Conservation (phyloP, 371 early-diverging fungal species). For the Polyrhizophydium stewartii region DNA sequence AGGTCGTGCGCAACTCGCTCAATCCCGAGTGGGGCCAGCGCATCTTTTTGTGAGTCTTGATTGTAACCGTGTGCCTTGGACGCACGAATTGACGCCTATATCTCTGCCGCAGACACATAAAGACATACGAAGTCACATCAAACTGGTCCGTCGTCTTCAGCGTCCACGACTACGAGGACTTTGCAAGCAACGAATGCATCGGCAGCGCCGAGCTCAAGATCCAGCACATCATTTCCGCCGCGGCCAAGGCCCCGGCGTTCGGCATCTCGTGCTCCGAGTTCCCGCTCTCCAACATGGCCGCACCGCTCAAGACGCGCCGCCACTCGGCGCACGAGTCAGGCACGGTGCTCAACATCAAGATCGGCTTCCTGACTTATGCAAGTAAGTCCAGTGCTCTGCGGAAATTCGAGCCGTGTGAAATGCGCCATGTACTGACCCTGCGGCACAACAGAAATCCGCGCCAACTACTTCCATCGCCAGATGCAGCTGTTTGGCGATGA, state of each 20-base stretch:
- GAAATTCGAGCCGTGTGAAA: too few relatives aligned
- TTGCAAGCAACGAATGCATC: constrained; percentile 66
- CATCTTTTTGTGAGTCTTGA: constrained; percentile 14
- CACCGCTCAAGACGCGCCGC: constrained; percentile 1
- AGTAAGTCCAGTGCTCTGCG: too few relatives aligned
- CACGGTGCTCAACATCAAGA: not conserved
- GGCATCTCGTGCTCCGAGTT: constrained; percentile 9
- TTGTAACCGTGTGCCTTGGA: not conserved
- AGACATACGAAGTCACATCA: constrained; percentile 41
- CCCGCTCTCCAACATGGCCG: constrained; percentile 8
- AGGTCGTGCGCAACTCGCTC: constrained; percentile 67
- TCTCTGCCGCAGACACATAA: constrained; percentile 11
- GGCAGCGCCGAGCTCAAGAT: constrained; percentile 49
- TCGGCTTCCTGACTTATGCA: constrained; percentile 10
- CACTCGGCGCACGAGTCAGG: not conserved
- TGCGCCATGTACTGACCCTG: too few relatives aligned
- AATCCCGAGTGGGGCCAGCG: constrained; percentile 77
- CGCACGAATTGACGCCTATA: too few relatives aligned
- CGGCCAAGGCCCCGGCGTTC: constrained; percentile 5
- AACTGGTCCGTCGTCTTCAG: constrained; percentile 63
- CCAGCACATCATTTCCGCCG: constrained; percentile 11
- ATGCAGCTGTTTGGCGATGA: constrained; percentile 63
- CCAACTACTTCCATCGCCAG: constrained; percentile 70
- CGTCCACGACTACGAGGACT: constrained; percentile 75
- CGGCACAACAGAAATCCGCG: constrained; percentile 43